Evolutionary conservation across 2,329 filamentous ascomycete species (phyloP).

Genomic region (Trichoderma cornu-damae): DNA sequence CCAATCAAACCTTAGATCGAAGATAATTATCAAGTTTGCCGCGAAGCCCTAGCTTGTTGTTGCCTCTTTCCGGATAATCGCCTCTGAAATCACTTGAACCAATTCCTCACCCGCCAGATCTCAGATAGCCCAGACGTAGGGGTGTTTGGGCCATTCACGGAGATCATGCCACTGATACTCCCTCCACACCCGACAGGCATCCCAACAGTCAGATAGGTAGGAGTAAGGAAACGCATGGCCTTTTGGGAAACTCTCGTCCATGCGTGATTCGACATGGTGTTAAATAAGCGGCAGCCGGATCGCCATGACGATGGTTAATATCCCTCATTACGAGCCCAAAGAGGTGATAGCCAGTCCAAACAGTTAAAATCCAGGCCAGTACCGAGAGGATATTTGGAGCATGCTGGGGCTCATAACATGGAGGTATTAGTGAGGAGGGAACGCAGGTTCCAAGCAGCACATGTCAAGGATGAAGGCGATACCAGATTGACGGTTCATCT

Average conservation of each 20-base stretch:
- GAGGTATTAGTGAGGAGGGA: neutral
- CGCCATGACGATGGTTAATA: neutral
- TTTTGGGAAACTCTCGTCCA: constrained; percentile 59
- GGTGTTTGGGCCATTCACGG: constrained; percentile 32
- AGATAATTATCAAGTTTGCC: constrained; percentile 60
- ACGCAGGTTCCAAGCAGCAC: constrained; percentile 23
- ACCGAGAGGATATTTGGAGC: neutral
- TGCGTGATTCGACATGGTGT: constrained; percentile 64
- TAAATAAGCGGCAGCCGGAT: constrained; percentile 36
- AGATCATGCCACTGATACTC: constrained; percentile 51
- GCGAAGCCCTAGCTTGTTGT: constrained; percentile 48
- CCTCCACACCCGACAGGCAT: constrained; percentile 61
- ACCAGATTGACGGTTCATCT: constrained; percentile 25
- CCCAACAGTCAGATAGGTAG: constrained; percentile 66
- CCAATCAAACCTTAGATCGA: constrained; percentile 44
- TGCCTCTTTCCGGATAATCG: constrained; percentile 57
- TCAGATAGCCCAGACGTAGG: constrained; percentile 25
- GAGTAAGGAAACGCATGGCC: constrained; percentile 65
- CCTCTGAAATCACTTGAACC: constrained; percentile 57
- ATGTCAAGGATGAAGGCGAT: constrained; percentile 24
- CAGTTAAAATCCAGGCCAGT: neutral
- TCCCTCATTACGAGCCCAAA: neutral
- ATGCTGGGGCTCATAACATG: neutral
- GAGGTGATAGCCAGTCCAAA: neutral
- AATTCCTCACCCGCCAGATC: constrained; percentile 35